Evolutionary conservation across 2,329 filamentous ascomycete species (phyloP), one percentile per base, ranked within the genome.

Genomic region (Paramyrothecium roridum): DNA sequence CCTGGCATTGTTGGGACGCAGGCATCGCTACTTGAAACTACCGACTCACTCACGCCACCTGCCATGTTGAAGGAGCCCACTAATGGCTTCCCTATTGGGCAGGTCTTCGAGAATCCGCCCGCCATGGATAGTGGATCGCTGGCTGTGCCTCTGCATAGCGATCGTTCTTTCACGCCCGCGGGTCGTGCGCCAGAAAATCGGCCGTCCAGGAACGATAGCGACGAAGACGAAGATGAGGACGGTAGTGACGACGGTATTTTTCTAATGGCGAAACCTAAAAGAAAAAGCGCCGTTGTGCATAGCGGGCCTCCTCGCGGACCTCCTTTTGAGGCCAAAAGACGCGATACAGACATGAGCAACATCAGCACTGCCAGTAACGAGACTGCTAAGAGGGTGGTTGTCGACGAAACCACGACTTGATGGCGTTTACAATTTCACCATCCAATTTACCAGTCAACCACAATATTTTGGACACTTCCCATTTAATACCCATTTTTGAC

Each of bases 291-390:
- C 30, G 52, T 54, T 13, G 54, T 51, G 8, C 37, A 43, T 4
- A 30, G 6, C 10, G 26, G 26, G 10, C 26, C 55, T 6, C 53
- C 63, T 33, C 52, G 58, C 55, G 37, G 61, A 57, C 51, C 70
- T 16, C 70, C 68, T 30, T 73, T 73, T 52, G 72, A 71, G 48
- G 70, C 76, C 2, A 73, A 72, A 57, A 75, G 84, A 55, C 78
- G 84, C 33, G 81, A 84, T 60, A 87, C 84, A 52, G 83, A 85
- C 61, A 81, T 80, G 1, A 85, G 82, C 53, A 83, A 85, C 61
- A 81, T 80, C 1, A 85, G 82, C 60, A 80, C 83, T 26, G 81
- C 79, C 33, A 86, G 83, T 64, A 85, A 82, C 1, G 84, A 86
- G 61, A 87, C 84, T 47, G 84, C 84, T 43, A 87, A 85, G 71